Evolutionary conservation across 2,329 filamentous ascomycete genomes (phyloP).

Genomic region (Blumeria graminis): DNA sequence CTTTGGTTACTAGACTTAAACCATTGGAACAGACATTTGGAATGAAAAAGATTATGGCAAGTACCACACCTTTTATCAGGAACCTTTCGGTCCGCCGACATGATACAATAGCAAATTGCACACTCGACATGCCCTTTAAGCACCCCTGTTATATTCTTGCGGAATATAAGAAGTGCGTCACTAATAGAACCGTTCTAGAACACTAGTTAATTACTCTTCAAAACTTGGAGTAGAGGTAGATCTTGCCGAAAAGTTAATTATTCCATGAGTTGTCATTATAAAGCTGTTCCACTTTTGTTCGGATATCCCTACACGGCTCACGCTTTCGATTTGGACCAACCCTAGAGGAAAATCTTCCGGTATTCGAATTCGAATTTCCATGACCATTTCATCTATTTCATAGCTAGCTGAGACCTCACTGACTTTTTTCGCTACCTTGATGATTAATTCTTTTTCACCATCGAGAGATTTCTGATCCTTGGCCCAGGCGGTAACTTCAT

Average conservation of each 20-base stretch:
- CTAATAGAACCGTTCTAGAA: slow-evolving; percentile 57
- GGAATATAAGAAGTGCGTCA: slow-evolving; percentile 67
- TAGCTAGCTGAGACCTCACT: slow-evolving; percentile 67
- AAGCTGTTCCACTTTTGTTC: slow-evolving; percentile 86
- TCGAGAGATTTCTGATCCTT: slow-evolving; percentile 24
- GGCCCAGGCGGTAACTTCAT: slow-evolving; percentile 45
- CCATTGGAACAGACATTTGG: slow-evolving; percentile 82
- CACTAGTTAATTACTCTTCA: slow-evolving; percentile 1
- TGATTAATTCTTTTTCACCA: slow-evolving; percentile 30
- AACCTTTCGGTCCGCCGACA: slow-evolving; percentile 67
- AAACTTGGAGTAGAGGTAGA: neutral
- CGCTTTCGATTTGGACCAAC: slow-evolving; percentile 47
- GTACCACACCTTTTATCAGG: slow-evolving; percentile 81
- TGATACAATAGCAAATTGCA: slow-evolving; percentile 89
- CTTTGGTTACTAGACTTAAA: slow-evolving; percentile 84
- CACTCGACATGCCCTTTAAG: slow-evolving; percentile 88
- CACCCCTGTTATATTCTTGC: slow-evolving; percentile 64
- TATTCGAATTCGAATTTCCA: slow-evolving; percentile 59
- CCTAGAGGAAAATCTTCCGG: slow-evolving; percentile 67
- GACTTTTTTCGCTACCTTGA: slow-evolving; percentile 48
- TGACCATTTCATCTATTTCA: slow-evolving; percentile 65
- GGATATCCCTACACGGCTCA: slow-evolving; percentile 65
- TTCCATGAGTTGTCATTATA: slow-evolving; percentile 70
- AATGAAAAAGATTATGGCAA: slow-evolving; percentile 86
- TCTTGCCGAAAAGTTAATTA: slow-evolving; percentile 64